These are phyloP conservation scores for Plasmodium vinckei DNA, from an alignment of 169 alveolate genomes.

Conservation along the genomic window DNA sequence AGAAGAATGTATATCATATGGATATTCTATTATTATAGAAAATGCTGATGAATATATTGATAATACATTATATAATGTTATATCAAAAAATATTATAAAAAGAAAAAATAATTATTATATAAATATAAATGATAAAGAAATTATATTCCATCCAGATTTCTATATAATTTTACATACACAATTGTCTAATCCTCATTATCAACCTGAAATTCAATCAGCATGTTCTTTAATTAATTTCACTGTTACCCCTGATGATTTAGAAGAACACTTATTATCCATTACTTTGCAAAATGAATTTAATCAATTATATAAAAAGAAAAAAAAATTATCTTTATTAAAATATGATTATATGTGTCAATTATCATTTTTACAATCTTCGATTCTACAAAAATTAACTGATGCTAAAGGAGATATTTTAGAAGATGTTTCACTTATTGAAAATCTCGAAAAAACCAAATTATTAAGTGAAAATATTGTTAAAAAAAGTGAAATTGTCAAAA, in stretches of 20 bases:
- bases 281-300: constrained; percentile 96
- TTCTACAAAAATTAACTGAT: constrained; percentile 92
- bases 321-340: constrained; percentile 94
- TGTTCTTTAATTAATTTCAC: constrained; percentile 95
- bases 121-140: constrained; percentile 94
- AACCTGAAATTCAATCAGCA: constrained; percentile 97
- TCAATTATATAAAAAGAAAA: constrained; percentile 91
- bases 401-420: constrained; percentile 94
- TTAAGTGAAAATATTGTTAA: constrained; percentile 94
- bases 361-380: constrained; percentile 93
- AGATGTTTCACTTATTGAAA: constrained; percentile 94
- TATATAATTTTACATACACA: constrained; percentile 94
- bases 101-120: constrained; percentile 91
- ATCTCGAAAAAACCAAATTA: constrained; percentile 94
- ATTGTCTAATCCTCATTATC: constrained; percentile 96
- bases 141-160: constrained; percentile 90
- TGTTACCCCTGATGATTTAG: constrained; percentile 94
- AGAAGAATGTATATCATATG: constrained; percentile 89
- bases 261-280: constrained; percentile 94
- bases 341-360: constrained; percentile 95
- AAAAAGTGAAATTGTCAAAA: constrained; percentile 94
- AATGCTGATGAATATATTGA: constrained; percentile 94
- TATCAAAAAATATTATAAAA: constrained; percentile 93
- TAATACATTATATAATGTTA: constrained; percentile 95
- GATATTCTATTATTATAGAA: constrained; percentile 94